Evolutionary conservation across 305 asterid species (phyloP), one percentile per base, ranked within the genome.

Genomic region (Euphrasia arctica): DNA sequence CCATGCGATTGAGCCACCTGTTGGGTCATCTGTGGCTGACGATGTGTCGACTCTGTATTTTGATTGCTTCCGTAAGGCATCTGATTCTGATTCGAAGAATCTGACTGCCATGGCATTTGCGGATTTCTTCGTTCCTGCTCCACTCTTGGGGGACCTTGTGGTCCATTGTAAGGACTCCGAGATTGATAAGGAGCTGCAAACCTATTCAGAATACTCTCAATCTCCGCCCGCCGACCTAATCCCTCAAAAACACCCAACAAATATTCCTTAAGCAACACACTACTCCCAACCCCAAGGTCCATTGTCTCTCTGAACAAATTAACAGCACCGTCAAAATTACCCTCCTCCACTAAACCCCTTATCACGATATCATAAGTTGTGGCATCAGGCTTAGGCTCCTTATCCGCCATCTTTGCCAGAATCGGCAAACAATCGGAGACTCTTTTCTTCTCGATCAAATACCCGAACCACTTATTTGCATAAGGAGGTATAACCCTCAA

Each of bases 381-480:
- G 42, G 79, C 93, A 78, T 92, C 97, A 2, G 97, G 88, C 57
- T 78, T 87, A 10, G 95, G 96, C 63, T 92, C 98, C 72, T 70
- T 83, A 57, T 80, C 91, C 50, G 70, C 80, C 93, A 89, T 87
- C 76, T 74, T 87, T 14, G 75, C 72, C 73, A 92, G 75, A 73
- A 92, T 82, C 4, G 90, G 79, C 9, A 84, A 71, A 66, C 95
- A 92, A 62, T 85, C 91, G 10, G 59, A 64, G 52, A 79, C 79
- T 76, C 62, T 82, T 45, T 87, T 91, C 70, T 85, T 89, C 77
- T 80, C 89, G 69, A 92, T 76, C 74, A 92, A 70, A 81, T 74
- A 85, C 28, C 62, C 62, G 56, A 92, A 92, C 97, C 96, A 92
- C 81, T 77, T 80, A 64, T 89, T 83, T 5, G 96, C 95, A 13